Evolutionary conservation across 139 green algal species (phyloP), one percentile per base, ranked within the genome.

Genomic region (Volvox africanus): DNA sequence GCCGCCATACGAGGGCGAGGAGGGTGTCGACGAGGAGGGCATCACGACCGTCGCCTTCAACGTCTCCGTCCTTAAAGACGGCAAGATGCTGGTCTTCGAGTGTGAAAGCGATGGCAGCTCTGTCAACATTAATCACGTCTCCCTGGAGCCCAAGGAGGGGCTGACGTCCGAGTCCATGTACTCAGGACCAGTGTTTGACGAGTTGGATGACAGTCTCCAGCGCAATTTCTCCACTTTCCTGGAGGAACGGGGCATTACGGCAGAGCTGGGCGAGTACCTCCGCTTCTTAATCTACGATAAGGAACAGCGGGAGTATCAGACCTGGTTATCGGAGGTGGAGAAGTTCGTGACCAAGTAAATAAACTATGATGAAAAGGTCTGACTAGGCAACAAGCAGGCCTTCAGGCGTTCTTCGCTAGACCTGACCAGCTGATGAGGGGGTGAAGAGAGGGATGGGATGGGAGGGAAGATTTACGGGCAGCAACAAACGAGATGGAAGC

Each of bases 261-360:
- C 92, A 13, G 91, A 94, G 20, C 62, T 96, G 36, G 94, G 89
- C 1, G 90, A 93, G 80, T 95, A 92, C 83, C 88, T 96, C 62
- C 73, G 92, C 9, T 83, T 88, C 61, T 61, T 94, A 16, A 91
- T 93, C 26, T 92, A 91, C 76, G 93, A 94, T 82, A 96, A 96
- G 77, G 94, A 96, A 84, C 75, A 86, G 32, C 80, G 35, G 21
- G 91, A 93, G 80, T 97, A 97, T 88, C 93, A 93, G 80, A 35
- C 80, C 44, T 97, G 96, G 96, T 91, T 97, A 82, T 69, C 94
- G 71, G 84, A 88, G 18, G 87, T 97, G 55, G 61, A 89, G 36
- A 50, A 84, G 36, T 97, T 97, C 73, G 80, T 97, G 30, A 37
- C 71, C 86, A 88, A 88, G 83, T 84, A 84, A 35, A 61, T 22